Base-by-base conservation (phyloP, 805 yeast genomes). In the Saturnispora galanensis region DNA sequence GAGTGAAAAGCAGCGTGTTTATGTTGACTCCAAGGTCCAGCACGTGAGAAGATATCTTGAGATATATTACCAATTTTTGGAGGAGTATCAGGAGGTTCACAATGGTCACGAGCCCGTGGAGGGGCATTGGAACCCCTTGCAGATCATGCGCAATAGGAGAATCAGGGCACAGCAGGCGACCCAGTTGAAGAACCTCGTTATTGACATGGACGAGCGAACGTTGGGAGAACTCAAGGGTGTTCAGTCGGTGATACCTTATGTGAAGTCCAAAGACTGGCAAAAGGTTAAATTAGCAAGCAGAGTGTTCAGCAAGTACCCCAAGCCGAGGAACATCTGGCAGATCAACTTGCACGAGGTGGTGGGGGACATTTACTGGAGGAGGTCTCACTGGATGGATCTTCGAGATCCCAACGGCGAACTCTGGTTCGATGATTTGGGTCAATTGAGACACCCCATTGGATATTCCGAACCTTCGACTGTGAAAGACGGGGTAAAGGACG, bases 81-180 rank as follows among this genome's bases (percentile, higher is more conserved):
- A 72, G 50, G 60, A 71, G 46, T 62, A 65, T 21, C 63, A 69
- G 31, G 63, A 62, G 9, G 50, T 53, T 48, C 52, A 52, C 39
- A 56, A 51, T 54, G 49, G 42, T 4, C 46, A 26, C 2, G 55
- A 56, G 0, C 76, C 74, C 2, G 73, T 82, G 3, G 86, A 79
- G 45, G 84, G 81, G 2, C 72, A 75, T 3, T 87, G 80, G 65
- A 87, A 87, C 56, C 96, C 96, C 3, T 64, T 87, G 37, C 95
- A 85, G 60, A 72, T 80, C n/a, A 76, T 87, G 26, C 65, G 96
- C 46, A 82, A 86, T 60, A 69, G 95, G 47, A 69, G 69, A 52
- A 57, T 81, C 3, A 60, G 84, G 43, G 70, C 71, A 46, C 73
- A 72, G 52, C 65, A 73, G 52, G 70, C 69, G 41, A 76, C 74